phyloP scores from a whole-genome alignment of 106 monocot species.

The Dendrobium chrysotoxum region DNA sequence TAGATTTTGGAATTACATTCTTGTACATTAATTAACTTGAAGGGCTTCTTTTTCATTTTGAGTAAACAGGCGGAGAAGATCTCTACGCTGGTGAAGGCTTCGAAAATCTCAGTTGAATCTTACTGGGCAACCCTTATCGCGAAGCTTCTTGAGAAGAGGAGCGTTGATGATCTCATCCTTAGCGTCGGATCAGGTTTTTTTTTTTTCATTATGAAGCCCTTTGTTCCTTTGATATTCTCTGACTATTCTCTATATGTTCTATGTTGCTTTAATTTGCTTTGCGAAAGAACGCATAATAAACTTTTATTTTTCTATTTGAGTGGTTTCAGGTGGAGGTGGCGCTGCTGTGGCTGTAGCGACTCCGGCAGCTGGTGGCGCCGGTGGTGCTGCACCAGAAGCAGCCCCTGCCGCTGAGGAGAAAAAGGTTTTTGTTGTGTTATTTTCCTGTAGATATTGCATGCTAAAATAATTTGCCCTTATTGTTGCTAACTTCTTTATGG shows the following conservation, averaged over 20 bases:
- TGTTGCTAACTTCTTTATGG: not conserved
- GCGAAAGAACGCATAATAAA: not conserved
- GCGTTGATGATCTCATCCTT: slow-evolving; percentile 51
- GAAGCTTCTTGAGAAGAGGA: slow-evolving; percentile 62
- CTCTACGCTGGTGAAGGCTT: slow-evolving; percentile 39
- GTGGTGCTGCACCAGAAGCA: not conserved
- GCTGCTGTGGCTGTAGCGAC: slow-evolving; percentile 15
- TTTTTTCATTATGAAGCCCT: too few species aligned
- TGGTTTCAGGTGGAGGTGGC: slow-evolving; percentile 12
- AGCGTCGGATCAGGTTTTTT: slow-evolving; percentile 38
- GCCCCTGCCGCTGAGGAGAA: slow-evolving; percentile 24
- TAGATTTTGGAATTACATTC: not conserved
- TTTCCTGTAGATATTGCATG: not conserved
- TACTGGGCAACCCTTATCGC: slow-evolving; percentile 58
- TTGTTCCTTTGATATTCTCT: not conserved
- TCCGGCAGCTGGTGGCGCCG: slow-evolving; percentile 7
- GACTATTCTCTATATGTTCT: not conserved
- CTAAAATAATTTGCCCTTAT: not conserved
- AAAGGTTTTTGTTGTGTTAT: slow-evolving; percentile 7
- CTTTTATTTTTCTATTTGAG: not conserved
- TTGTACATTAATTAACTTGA: not conserved
- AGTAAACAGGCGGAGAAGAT: slow-evolving; percentile 52
- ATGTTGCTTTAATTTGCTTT: not conserved
- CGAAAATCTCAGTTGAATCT: slow-evolving; percentile 44
- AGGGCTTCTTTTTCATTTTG: not conserved